Base-by-base conservation (phyloP, 140 eudicot species). In the Senecio squalidus region DNA sequence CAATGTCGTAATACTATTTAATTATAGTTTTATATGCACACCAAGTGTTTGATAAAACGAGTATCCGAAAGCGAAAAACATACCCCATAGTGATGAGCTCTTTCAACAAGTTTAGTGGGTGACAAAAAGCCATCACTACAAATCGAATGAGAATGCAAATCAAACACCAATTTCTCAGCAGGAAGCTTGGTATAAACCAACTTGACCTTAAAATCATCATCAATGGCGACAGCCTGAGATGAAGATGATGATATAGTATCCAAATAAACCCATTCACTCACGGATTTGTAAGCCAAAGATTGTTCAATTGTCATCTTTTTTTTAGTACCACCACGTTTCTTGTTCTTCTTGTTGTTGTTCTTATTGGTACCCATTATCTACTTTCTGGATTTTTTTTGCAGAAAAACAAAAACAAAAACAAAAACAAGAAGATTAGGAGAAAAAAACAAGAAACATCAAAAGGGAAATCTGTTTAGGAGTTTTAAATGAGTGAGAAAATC, bases 81-180 rank as follows among this genome's bases (percentile, higher is more conserved):
- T 65, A 91, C 98, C 98, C 95, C 96, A 74, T 71, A 73, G 45
- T 84, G 94, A 74, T 91, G 98, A 10, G 98, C 98, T 77, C 78
- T 67, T 69, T 91, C 96, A 48, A 91, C 96, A 48, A 91, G 86
- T 78, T 80, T 88, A 0, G 86, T 46, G 70, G 98, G 98, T 40
- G 98, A 83, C 61, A 91, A 86, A 55, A 76, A 91, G 30, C 98
- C 98, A 84, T 91, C 98, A 58, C 98, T 91, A 50, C 85, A 84
- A 67, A 74, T 74, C 31, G 98, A 78, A 76, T 91, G 98, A 14
- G 82, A 86, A n/a, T 91, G 98, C 68, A 91, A 72, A 34, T 91
- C 98, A 73, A 91, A 91, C 65, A 81, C 88, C 70, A 90, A 64
- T 53, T 81, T 83, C 62, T 82, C 88, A 58, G 75, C 63, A 2